Evolutionary conservation across 495 filamentous ascomycete species (phyloP), one percentile per base, ranked within the genome.

Genomic region (Talaromyces adpressus): DNA sequence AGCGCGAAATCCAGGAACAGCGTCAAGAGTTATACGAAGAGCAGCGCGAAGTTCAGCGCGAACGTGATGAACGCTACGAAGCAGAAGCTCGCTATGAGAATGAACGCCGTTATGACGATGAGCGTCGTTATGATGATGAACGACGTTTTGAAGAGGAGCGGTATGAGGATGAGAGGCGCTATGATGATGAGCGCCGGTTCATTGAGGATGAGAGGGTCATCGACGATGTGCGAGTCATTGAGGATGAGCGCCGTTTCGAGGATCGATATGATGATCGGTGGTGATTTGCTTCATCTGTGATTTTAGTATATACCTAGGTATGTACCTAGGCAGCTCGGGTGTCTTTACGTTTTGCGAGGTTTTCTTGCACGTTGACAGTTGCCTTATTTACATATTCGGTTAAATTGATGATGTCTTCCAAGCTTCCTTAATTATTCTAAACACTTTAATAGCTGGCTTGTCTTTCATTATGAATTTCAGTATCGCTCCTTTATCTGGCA

Each of bases 101-200:
- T 59, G 57, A 59, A 29, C 57, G 57, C 3, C 57, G 57, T 34
- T 59, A 59, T 59, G 57, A 59, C 7, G 57, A 59, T 2, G 57
- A 59, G 34, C 57, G 57, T 12, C 57, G 57, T 12, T 59, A n/a
- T 18, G 57, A 59, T 18, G 57, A 59, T 3, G 57, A 59, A 18
- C 30, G 30, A 20, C 30, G 30, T 11, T 58, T 23, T 36, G 56
- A 58, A n/a, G 56, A 58, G n/a, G 57, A 41, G 9, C 12, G 29
- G n/a, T 56, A 56, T 56, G 52, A 56, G n/a, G 52, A 56, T 16
- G 52, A 56, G 4, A 25, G 52, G 27, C 52, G 52, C 8, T 56
- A 14, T 27, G 52, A 56, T n/a, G 45, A 49, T 12, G 52, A 56
- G 9, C 23, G 52, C 6, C 22, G 23, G 11, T 56, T 27, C 11